Evolutionary conservation across 306 rosid genomes (phyloP), one percentile per base, ranked within the genome.

Genomic region (Ammopiptanthus mongolicus): DNA sequence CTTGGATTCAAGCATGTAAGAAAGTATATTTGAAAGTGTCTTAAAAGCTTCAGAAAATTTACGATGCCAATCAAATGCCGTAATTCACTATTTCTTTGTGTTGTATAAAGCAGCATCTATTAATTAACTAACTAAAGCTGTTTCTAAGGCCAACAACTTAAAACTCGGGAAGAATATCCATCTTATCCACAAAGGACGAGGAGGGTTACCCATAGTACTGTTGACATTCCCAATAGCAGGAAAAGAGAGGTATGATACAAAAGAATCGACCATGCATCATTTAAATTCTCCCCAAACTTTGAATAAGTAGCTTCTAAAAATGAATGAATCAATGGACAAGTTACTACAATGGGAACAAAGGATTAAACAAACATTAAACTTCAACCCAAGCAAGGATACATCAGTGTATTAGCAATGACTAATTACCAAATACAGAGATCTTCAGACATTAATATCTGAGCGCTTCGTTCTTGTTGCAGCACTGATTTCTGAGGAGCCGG

Each of bases 381-480:
- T 78, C 41, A 76, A 69, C 71, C 74, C 78, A 50, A 42, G 63
- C 79, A 78, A 75, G 47, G 41, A 85, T 75, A 70, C 79, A 69
- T 25, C 55, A 23, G 65, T 55, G 71, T 66, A 65, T 19, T 48
- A 65, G 8, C 58, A 61, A 70, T 48, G 50, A 36, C 77, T 44
- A 63, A 66, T 71, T 41, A 36, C 50, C 81, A 63, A 77, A 69
- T 8, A 68, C 78, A 74, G 12, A 31, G 29, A 74, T 64, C 66
- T 65, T 78, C 83, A 92, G 58, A 96, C 98, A 65, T 95, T 91
- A 31, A 96, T 92, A 84, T 92, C 98, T 0, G 93, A 89, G 71
- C 99, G 97, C 86, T 90, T 92, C 65, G 98, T 79, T 78, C 96
- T 85, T 21, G 87, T 53, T 17, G 84, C 65, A 80, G 80, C 41